Percentiles rank a stretch among this genome's conserved stretches.
phyloP scores from a whole-genome alignment of 805 yeast species.

The Teunomyces gatunensis region DNA sequence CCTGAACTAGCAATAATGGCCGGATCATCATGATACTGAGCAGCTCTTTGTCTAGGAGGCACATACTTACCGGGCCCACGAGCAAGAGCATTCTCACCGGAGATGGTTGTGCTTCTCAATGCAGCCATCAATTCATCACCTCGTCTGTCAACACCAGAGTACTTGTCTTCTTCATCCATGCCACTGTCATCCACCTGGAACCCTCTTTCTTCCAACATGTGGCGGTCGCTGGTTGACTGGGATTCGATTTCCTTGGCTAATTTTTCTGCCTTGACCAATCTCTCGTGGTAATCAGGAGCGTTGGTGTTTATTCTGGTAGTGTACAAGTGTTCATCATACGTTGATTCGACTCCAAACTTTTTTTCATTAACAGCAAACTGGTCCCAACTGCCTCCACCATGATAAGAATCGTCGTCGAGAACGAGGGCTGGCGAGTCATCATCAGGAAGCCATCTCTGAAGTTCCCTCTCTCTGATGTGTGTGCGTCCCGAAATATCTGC shows the following conservation, averaged over 20 bases:
- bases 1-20: slow-evolving; percentile 61
- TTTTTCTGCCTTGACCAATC: slow-evolving; percentile 67
- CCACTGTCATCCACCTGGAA: slow-evolving; percentile 74
- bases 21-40: slow-evolving; percentile 57
- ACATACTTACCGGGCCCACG: slow-evolving; percentile 43
- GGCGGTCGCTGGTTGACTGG: slow-evolving; percentile 66
- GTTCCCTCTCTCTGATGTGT: slow-evolving; percentile 60
- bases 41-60: slow-evolving; percentile 57
- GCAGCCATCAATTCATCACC: slow-evolving; percentile 51
- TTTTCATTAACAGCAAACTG: slow-evolving; percentile 90
- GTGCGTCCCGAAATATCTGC: slow-evolving; percentile 65
- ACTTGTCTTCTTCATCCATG: slow-evolving; percentile 92
- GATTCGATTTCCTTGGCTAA: slow-evolving; percentile 83
- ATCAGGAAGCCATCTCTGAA: slow-evolving; percentile 85
- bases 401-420: slow-evolving; percentile 35
- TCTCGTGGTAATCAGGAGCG: slow-evolving; percentile 69
- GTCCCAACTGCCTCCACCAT: slow-evolving; percentile 62
- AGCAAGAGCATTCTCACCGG: slow-evolving; percentile 5
- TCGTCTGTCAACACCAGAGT: slow-evolving; percentile 83
- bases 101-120: slow-evolving; percentile 31
- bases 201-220: slow-evolving; percentile 92
- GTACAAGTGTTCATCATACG: slow-evolving; percentile 81
- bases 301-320: slow-evolving; percentile 71
- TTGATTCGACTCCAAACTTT: slow-evolving; percentile 83
- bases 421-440: slow-evolving; percentile 30